These are phyloP conservation scores for Pyrenophora tritici-repentis DNA, from an alignment of 2,329 filamentous ascomycete species.

Conservation along the genomic window DNA sequence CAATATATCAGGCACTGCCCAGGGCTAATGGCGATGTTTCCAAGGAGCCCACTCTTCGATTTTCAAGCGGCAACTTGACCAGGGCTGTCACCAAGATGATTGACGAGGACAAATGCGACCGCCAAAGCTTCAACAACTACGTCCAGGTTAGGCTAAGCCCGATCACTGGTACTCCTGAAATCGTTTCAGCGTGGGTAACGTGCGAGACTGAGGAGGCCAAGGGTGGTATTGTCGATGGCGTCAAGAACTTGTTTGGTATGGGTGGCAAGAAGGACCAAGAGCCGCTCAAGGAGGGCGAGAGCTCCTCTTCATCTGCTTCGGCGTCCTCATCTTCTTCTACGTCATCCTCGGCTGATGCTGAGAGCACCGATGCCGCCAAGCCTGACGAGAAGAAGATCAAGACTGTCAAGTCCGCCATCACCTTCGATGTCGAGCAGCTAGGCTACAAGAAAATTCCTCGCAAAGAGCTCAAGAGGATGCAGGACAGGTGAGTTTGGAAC, in stretches of 20 bases:
- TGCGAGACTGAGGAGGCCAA: conserved; percentile 83
- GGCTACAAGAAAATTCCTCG: conserved; percentile 62
- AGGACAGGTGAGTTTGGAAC: conserved; percentile 55
- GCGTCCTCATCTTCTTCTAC: conserved; percentile 53
- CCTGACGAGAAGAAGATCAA: conserved; percentile 55
- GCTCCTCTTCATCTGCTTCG: conserved; percentile 50
- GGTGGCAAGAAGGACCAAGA: conserved; percentile 87
- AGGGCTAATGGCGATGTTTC: conserved; percentile 49
- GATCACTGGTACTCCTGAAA: conserved; percentile 78
- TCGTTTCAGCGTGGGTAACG: conserved; percentile 76
- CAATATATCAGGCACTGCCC: conserved; percentile 75
- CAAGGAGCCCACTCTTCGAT: conserved; percentile 66
- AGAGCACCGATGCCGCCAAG: conserved; percentile 57
- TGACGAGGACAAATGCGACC: conserved; percentile 76
- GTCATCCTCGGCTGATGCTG: conserved; percentile 51
- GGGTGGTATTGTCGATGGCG: conserved; percentile 84
- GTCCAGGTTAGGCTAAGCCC: conserved; percentile 74
- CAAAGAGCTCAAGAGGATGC: conserved; percentile 64
- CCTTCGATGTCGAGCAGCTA: conserved; percentile 51
- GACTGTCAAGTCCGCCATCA: conserved; percentile 58
- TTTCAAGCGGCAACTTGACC: conserved; percentile 85
- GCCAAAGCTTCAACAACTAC: conserved; percentile 78
- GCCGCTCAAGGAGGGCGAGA: conserved; percentile 62
- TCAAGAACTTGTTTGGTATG: conserved; percentile 95
- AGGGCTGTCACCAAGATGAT: conserved; percentile 78